Evolutionary conservation across 495 filamentous ascomycete genomes (phyloP).

Genomic region (Neurospora sublineolata): DNA sequence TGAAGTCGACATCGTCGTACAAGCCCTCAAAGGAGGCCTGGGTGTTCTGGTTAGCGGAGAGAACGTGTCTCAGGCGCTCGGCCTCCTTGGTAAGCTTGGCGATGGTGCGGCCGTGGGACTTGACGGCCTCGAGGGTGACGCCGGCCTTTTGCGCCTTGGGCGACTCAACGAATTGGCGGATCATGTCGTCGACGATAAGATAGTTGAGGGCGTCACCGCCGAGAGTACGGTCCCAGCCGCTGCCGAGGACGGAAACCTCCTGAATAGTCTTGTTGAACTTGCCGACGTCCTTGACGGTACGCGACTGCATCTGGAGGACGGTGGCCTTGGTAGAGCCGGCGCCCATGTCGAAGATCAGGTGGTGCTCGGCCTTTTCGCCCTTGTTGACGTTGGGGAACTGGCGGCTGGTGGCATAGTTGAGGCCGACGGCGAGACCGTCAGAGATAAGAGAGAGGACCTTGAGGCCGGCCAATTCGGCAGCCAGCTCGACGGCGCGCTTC

Average conservation of each 20-base stretch:
- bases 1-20: conserved; percentile 85
- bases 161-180: conserved; percentile 61
- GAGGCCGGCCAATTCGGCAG: conserved; percentile 77
- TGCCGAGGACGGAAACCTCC: conserved; percentile 76
- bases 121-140: conserved; percentile 48
- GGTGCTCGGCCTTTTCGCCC: conserved; percentile 79
- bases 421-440: conserved; percentile 82
- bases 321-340: conserved; percentile 96
- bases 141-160: conserved; percentile 57
- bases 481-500: conserved; percentile 68
- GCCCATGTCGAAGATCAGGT: conserved; percentile 96
- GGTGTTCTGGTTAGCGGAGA: conserved; percentile 86
- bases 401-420: conserved; percentile 88
- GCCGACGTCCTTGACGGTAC: conserved; percentile 81
- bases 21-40: conserved; percentile 72
- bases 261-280: conserved; percentile 94
- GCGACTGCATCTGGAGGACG: conserved; percentile 78
- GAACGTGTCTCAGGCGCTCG: conserved; percentile 73
- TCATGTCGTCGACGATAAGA: conserved; percentile 78
- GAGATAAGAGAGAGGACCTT: conserved; percentile 75
- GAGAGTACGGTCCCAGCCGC: conserved; percentile 79
- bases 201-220: conserved; percentile 86
- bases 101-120: conserved; percentile 68
- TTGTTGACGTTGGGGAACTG: conserved; percentile 76
- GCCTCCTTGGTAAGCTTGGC: conserved; percentile 86